Evolutionary conservation across 1,284 basidiomycete genomes (phyloP).

Genomic region (Malassezia sympodialis): DNA sequence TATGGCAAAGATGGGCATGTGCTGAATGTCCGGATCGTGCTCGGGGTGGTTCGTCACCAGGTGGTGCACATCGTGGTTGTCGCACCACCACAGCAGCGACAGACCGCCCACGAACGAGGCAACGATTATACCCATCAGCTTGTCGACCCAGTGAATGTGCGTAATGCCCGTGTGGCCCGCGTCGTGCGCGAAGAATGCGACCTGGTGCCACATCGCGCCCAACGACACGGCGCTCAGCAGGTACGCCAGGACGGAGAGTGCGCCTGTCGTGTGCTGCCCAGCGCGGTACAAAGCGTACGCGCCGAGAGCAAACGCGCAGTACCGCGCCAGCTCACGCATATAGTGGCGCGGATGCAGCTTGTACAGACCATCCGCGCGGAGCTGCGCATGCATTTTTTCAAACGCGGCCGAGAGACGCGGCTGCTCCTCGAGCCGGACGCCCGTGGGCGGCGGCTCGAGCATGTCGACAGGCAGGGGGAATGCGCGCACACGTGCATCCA

Average conservation of each 20-base stretch:
- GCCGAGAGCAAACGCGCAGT: conserved; percentile 57
- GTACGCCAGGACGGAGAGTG: conserved; percentile 24
- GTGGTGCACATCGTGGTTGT: conserved; percentile 97
- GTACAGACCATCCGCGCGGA: conserved; percentile 75
- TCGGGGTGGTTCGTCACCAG: conserved; percentile 93
- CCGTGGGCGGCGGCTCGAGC: conserved; percentile 50
- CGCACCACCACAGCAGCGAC: conserved; percentile 94
- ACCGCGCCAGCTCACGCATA: conserved; percentile 73
- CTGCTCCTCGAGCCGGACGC: conserved; percentile 55
- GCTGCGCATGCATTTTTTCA: conserved; percentile 63
- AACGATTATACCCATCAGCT: conserved; percentile 68
- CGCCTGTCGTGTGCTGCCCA: background rate
- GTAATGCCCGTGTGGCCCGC: conserved; percentile 89
- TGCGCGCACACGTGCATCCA: conserved; percentile 17
- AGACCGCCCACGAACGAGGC: conserved; percentile 82
- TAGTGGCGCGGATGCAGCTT: conserved; percentile 77
- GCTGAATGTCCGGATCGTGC: conserved; percentile 82
- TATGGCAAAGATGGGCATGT: conserved; percentile 93
- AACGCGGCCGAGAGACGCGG: conserved; percentile 67
- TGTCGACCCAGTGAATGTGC: conserved; percentile 71
- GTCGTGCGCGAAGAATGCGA: conserved; percentile 86
- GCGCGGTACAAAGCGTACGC: conserved; percentile 59
- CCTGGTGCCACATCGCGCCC: conserved; percentile 86
- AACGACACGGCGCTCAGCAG: conserved; percentile 67
- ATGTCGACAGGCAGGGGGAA: conserved; percentile 42